phyloP scores from a whole-genome alignment of 2,329 filamentous ascomycete genomes.

The Xylariaceae sp. region DNA sequence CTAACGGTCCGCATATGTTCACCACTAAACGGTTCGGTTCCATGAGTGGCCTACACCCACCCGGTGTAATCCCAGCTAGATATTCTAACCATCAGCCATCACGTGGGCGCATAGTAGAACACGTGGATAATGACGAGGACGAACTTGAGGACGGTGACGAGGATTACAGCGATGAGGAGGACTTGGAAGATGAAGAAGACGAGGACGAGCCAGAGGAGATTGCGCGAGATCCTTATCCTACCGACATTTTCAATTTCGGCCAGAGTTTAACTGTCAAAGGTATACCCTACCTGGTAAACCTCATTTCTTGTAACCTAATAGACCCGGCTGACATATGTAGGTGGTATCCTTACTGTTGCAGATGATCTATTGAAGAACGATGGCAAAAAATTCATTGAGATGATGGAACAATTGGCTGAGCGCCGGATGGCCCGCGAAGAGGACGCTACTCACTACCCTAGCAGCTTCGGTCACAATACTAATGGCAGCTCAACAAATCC shows the following conservation, averaged over 20 bases:
- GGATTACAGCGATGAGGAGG: constrained; percentile 48
- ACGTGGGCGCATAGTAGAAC: constrained; percentile 68
- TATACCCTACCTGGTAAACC: constrained; percentile 38
- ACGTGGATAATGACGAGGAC: constrained; percentile 54
- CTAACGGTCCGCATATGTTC: constrained; percentile 65
- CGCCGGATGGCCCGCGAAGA: constrained; percentile 95
- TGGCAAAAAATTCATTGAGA: constrained; percentile 98
- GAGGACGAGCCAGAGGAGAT: constrained; percentile 51
- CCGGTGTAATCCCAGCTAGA: constrained; percentile 54
- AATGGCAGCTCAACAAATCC: constrained; percentile 55
- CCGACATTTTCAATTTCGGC: constrained; percentile 95
- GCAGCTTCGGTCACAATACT: constrained; percentile 52
- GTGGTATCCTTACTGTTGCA: constrained; percentile 96
- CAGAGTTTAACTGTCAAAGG: constrained; percentile 93
- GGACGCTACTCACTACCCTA: constrained; percentile 67
- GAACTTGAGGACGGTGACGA: constrained; percentile 53
- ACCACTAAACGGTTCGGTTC: constrained; percentile 61
- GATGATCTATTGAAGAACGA: constrained; percentile 98
- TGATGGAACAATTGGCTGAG: constrained; percentile 99
- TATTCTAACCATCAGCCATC: constrained; percentile 66
- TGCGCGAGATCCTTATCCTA: constrained; percentile 61
- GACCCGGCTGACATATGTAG: constrained; percentile 49
- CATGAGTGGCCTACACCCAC: constrained; percentile 50
- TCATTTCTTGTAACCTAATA: constrained; percentile 21
- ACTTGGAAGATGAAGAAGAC: constrained; percentile 45